Base-by-base conservation (phyloP, 1,139 yeast genomes). In the Sugiyamaella grinbergsii region DNA sequence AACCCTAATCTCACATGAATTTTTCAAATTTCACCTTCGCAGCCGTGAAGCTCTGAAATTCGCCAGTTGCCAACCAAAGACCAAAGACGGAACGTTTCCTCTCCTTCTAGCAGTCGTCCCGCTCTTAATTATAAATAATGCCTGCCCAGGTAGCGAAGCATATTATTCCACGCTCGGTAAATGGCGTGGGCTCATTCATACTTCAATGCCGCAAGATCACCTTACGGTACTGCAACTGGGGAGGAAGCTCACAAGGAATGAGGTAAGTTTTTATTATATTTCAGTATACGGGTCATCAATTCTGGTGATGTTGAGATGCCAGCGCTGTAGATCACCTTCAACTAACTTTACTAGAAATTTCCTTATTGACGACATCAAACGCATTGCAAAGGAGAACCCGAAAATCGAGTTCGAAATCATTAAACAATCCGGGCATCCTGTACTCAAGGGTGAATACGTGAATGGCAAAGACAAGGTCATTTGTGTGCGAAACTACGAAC, bases 191-290 rank as follows among this genome's bases (percentile, higher is more conserved):
- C 5, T 81, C 94, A 0, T 89, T 79, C 64, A 79, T 89, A 11
- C 74, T 75, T 42, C 93, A 89, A 26, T 89, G 96, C 72, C 80
- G 80, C 62, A 80, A 78, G 63, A 76, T 90, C 54, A 79, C 83
- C 10, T 69, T 91, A 50, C 83, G 86, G 55, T 90, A 83, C 71
- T 88, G 96, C 73, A 88, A 90, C 75, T 85, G 94, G 85, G 98
- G 97, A 45, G 98, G 98, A 16, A 86, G 96, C 3, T 91, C 98
- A 0, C 76, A 76, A 49, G 97, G 97, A 3, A 78, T 89, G 71
- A 76, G 91, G 58, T 53, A 48, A n/a, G 58, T 42, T 2, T 23
- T 7, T 20, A 24, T 4, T 8, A 18, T 32, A 15, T 16, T 20
- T 33, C 11, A 5, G 18, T 7, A 5, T 18, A 20, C 8, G 8